Conservation (phyloP, 2,329 filamentous ascomycete genomes). For the Pseudogymnoascus sp. region DNA sequence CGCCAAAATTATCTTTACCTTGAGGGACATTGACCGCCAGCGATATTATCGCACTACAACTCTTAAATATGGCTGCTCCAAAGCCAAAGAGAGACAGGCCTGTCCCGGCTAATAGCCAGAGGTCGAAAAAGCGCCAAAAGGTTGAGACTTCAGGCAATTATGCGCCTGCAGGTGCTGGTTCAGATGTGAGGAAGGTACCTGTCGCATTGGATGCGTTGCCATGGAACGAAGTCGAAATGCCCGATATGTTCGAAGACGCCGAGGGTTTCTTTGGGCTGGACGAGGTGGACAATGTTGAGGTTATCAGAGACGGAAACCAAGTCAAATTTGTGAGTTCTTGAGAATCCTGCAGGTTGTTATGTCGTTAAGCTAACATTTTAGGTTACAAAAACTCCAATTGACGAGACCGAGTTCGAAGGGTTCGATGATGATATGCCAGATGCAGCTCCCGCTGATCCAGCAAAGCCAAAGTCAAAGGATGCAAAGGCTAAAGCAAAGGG, state of each 20-base stretch:
- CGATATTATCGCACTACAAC: conserved; percentile 4
- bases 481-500: conserved; percentile 21
- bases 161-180: conserved; percentile 13
- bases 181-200: conserved; percentile 28
- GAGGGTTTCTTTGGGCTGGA: conserved; percentile 90
- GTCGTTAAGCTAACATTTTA: conserved; percentile 17
- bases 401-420: conserved; percentile 55
- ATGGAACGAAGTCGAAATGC: conserved; percentile 56
- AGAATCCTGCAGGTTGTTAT: not conserved
- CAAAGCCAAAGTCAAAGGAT: conserved; percentile 15
- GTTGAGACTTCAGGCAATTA: conserved; percentile 16
- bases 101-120: conserved; percentile 18
- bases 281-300: conserved; percentile 82
- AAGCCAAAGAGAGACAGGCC: conserved; percentile 24
- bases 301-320: conserved; percentile 58
- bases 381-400: conserved; percentile 24
- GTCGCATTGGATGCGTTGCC: conserved; percentile 41
- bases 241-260: conserved; percentile 76
- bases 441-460: not conserved
- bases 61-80: conserved; percentile 22
- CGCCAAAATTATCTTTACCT: conserved; percentile 9
- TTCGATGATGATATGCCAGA: conserved; percentile 45
- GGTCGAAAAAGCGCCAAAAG: conserved; percentile 28
- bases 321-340: conserved; percentile 45
- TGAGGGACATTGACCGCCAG: conserved; percentile 6